Evolutionary conservation across 2,329 filamentous ascomycete genomes (phyloP).

Genomic region (Elsinoe australis): DNA sequence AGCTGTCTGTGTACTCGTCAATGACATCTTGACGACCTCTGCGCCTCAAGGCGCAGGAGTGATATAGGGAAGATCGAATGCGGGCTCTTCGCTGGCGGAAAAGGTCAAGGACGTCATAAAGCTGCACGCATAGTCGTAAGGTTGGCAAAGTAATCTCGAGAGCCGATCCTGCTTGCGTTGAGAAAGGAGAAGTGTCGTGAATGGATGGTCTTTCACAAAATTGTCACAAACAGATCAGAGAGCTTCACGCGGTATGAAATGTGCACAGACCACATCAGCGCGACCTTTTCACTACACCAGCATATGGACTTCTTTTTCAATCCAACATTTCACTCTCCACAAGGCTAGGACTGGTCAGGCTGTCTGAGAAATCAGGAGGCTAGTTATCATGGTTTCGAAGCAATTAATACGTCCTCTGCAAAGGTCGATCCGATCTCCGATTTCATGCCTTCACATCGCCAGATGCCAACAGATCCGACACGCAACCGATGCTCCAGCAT

Average conservation of each 20-base stretch:
- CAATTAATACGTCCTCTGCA: no score
- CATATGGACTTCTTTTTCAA: not conserved
- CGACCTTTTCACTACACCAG: not conserved
- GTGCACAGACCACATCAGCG: not conserved
- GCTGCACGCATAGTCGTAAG: not conserved
- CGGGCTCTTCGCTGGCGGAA: not conserved
- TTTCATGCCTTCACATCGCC: not conserved
- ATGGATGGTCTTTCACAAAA: not conserved
- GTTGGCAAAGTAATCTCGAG: no score
- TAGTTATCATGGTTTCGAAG: no score
- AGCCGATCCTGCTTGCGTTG: not conserved
- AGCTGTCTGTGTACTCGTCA: slow-evolving; percentile 14
- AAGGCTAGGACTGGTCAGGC: no score
- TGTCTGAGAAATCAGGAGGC: no score
- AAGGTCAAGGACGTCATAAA: not conserved
- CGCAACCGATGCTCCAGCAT: slow-evolving; percentile 25
- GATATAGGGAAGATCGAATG: not conserved
- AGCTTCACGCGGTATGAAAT: slow-evolving; percentile 9
- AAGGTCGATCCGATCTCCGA: not conserved
- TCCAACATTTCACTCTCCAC: no score
- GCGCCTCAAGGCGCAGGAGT: not conserved
- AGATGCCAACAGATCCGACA: not conserved
- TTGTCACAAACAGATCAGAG: slow-evolving; percentile 1
- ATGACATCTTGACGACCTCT: slow-evolving; percentile 11
- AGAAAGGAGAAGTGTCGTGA: not conserved